Base-by-base conservation (phyloP, 2,329 filamentous ascomycete species). In the Endoconidiophora laricicola region DNA sequence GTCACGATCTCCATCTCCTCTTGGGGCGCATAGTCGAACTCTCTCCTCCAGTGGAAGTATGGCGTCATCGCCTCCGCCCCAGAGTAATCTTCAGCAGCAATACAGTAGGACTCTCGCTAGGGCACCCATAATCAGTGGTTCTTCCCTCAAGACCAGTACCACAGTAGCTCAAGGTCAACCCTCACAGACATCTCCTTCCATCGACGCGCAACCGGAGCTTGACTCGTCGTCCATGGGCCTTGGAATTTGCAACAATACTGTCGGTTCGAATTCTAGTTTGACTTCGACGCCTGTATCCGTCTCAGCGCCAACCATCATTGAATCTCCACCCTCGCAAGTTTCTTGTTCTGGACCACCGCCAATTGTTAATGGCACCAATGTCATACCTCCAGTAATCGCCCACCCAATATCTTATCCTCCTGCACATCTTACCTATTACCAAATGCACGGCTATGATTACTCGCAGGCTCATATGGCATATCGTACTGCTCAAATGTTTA, bases 1-100 rank as follows among this genome's bases (percentile, higher is more conserved):
- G 10, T 76, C 73, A 2, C 66, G 73, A 12, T 78, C 74, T 4
- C 74, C 73, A 10, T 78, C 74, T 3, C 73, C 74, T 0, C 60
- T 74, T 2, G 70, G 72, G 3, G 47, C 40, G 6, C 49, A 46
- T 23, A 22, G 38, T 39, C 44, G 49, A 18, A 41, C 49, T 22
- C 44, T 52, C 6, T 52, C 49, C 23, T 60, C 63, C 41, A 67
- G 71, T 44, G 65, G 66, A 1, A 65, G 66, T 29, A 69, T 68
- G 57, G 26, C 44, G 20, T 63, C 66, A 2, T 61, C 62, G 0
- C 60, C 68, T 12, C 45, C 49, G 12, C n/a, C 38, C 4, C 38
- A 38, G 16, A 38, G 33, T 9, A 33, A 23, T 9, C 6, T 29
- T 3, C 44, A 52, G 1, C 50, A 52, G n/a, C 37, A 40, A 68